These are phyloP conservation scores for Chlorella sorokiniana DNA, from an alignment of 139 green algal species.

Conservation along the genomic window DNA sequence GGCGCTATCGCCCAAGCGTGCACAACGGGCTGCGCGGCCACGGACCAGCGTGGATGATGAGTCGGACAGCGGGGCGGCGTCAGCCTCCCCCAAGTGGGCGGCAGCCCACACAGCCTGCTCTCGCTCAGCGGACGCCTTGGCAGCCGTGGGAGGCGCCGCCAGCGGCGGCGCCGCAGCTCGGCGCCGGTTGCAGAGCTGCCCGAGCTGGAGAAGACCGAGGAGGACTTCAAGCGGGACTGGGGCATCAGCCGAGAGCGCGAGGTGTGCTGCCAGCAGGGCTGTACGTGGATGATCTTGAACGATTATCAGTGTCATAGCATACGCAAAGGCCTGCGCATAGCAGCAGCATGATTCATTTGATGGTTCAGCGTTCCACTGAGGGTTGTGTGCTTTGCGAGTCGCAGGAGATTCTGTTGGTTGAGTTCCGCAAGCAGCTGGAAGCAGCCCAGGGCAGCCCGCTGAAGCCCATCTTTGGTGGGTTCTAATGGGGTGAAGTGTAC, in stretches of 20 bases:
- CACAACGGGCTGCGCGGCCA: background rate
- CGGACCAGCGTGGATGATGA: conserved; percentile 8
- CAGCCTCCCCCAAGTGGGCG: background rate
- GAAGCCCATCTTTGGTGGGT: conserved; percentile 26
- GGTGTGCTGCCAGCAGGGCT: too few species aligned
- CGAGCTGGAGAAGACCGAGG: conserved; percentile 24
- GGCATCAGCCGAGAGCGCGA: conserved; percentile 33
- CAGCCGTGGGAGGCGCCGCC: background rate
- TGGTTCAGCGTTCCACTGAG: background rate
- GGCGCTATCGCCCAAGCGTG: conserved; percentile 28
- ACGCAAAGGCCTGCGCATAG: background rate
- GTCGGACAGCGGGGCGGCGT: background rate
- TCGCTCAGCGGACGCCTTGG: conserved; percentile 1
- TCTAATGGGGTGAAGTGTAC: background rate
- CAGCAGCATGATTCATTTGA: background rate
- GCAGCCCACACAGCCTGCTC: background rate
- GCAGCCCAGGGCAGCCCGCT: background rate
- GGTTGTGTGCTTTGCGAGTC: background rate
- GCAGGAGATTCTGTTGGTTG: conserved; percentile 36
- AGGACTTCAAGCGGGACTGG: conserved; percentile 43
- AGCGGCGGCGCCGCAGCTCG: background rate
- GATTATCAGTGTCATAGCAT: too few species aligned
- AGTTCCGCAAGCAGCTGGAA: conserved; percentile 35
- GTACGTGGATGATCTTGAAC: too few species aligned
- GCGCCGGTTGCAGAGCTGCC: conserved; percentile 14